Percentiles rank a stretch among this genome's conserved stretches.
Conservation (phyloP, 805 yeast genomes). For the Diddensiella santjacobensis region DNA sequence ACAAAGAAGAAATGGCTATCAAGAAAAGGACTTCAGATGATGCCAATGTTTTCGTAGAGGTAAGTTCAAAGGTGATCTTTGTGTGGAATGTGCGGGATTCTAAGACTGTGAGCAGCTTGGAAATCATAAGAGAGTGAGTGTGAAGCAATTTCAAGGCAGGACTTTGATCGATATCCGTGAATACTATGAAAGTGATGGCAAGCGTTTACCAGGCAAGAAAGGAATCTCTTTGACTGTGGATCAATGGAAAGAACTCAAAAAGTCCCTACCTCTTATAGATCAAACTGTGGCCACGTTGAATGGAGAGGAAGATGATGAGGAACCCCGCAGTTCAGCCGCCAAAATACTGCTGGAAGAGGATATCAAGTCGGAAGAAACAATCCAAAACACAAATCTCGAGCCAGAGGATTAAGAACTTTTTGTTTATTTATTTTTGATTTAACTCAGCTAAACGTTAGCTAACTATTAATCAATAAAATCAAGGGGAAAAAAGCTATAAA, state of each 20-base stretch:
- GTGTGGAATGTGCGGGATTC: too few relatives aligned
- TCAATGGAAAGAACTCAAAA: conserved; percentile 25
- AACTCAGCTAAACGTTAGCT: neutral
- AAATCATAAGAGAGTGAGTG: conserved; percentile 64
- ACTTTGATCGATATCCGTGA: conserved; percentile 81
- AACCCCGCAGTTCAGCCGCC: too few relatives aligned
- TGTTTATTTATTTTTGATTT: neutral
- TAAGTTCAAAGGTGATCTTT: too few relatives aligned
- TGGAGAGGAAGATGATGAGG: too few relatives aligned
- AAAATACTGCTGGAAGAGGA: too few relatives aligned
- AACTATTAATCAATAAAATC: neutral
- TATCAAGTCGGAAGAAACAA: neutral
- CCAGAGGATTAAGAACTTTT: neutral
- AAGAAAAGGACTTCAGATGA: too few relatives aligned
- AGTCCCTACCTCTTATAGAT: conserved; percentile 20
- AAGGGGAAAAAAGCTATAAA: too few relatives aligned
- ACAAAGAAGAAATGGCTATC: too few relatives aligned
- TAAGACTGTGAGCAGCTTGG: too few relatives aligned
- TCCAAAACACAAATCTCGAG: neutral
- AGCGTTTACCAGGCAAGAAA: conserved; percentile 76
- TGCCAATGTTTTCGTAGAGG: too few relatives aligned
- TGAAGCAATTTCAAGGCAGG: conserved; percentile 63
- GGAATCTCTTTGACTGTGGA: conserved; percentile 31
- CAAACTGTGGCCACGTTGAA: too few relatives aligned
- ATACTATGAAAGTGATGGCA: conserved; percentile 57